Conservation (phyloP, 495 filamentous ascomycete genomes). For the Penicillium waksmanii region DNA sequence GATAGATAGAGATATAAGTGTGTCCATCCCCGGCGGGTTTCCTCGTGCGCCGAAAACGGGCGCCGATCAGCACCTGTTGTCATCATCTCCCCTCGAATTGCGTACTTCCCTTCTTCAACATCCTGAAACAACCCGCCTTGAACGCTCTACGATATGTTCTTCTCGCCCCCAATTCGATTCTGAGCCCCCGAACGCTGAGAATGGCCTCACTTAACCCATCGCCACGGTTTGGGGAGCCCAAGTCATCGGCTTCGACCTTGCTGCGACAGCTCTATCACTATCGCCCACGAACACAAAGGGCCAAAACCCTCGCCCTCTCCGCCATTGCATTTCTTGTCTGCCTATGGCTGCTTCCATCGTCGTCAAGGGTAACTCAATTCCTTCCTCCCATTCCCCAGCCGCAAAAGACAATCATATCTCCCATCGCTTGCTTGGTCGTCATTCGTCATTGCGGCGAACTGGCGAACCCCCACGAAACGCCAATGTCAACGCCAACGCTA, state of each 20-base stretch:
- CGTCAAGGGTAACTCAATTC: slow-evolving; percentile 26
- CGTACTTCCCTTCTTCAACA: slow-evolving; percentile 22
- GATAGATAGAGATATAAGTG: too few species aligned
- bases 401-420: not conserved
- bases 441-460: slow-evolving; percentile 2
- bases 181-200: slow-evolving; percentile 7
- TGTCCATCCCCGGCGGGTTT: not conserved
- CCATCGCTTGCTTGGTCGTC: not conserved
- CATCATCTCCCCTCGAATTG: slow-evolving; percentile 24
- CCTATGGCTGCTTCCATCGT: slow-evolving; percentile 29
- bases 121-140: slow-evolving; percentile 9
- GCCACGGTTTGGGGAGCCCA: slow-evolving; percentile 31
- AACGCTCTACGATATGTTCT: slow-evolving; percentile 18
- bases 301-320: slow-evolving; percentile 29
- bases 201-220: slow-evolving; percentile 38
- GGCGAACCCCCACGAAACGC: not conserved
- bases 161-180: slow-evolving; percentile 3
- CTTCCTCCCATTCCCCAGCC: not conserved
- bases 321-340: slow-evolving; percentile 31
- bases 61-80: slow-evolving; percentile 15
- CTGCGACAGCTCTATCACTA: slow-evolving; percentile 33
- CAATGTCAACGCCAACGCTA: slow-evolving; percentile 11
- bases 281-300: slow-evolving; percentile 38
- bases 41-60: slow-evolving; percentile 19
- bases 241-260: slow-evolving; percentile 29